These are phyloP conservation scores for Penstemon davidsonii DNA, from an alignment of 257 asterid species.

Conservation along the genomic window DNA sequence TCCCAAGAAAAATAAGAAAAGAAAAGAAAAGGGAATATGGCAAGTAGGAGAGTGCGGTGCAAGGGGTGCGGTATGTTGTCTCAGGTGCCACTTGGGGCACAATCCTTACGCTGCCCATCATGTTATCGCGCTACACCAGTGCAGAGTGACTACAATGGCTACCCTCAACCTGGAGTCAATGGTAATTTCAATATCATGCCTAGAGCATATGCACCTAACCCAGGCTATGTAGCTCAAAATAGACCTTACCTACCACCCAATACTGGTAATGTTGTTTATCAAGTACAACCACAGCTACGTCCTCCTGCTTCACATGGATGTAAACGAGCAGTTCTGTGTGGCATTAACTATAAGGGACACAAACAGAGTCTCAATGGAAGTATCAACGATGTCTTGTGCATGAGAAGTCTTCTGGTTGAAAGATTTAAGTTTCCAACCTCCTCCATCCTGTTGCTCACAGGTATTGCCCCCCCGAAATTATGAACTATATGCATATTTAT, in stretches of 20 bases:
- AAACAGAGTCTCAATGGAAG: conserved; percentile 52
- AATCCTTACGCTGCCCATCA: conserved; percentile 42
- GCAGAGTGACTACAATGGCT: conserved; percentile 22
- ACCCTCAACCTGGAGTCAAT: conserved; percentile 20
- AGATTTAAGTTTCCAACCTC: conserved; percentile 54
- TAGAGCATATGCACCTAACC: conserved; percentile 10
- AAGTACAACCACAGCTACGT: conserved; percentile 28
- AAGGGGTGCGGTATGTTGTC: conserved; percentile 45
- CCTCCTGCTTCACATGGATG: conserved; percentile 40
- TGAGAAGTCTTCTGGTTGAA: conserved; percentile 47
- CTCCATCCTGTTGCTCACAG: conserved; percentile 58
- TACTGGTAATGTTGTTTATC: conserved; percentile 21
- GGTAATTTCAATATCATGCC: conserved; percentile 13
- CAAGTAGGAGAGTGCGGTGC: conserved; percentile 48
- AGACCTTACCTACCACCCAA: conserved; percentile 20
- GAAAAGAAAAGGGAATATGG: conserved; percentile 35
- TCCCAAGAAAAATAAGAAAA: conserved; percentile 17
- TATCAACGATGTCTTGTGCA: conserved; percentile 54
- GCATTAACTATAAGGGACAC: conserved; percentile 57
- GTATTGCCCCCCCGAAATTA: conserved; percentile 29
- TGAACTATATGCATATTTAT: not conserved
- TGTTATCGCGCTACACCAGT: conserved; percentile 37
- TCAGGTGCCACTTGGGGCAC: conserved; percentile 43
- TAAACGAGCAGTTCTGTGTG: conserved; percentile 69
- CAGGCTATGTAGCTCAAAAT: conserved; percentile 11